Conservation (phyloP, 352 stramenopile species). For the Peronospora tabacina region DNA sequence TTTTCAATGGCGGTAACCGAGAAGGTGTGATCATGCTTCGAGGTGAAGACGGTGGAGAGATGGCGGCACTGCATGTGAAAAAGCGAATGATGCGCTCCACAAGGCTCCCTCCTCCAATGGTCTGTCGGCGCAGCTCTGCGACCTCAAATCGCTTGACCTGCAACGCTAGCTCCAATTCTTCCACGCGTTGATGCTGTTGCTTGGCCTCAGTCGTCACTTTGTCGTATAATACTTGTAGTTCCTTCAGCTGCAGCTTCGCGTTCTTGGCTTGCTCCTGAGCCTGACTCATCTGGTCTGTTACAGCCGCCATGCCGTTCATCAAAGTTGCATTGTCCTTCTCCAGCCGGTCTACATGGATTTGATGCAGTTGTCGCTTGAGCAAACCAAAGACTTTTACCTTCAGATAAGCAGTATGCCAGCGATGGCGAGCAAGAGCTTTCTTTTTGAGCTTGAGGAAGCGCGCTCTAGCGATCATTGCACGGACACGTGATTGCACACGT, state of each 20-base stretch:
- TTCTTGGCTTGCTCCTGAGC: slow-evolving; percentile 41
- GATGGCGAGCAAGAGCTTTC: slow-evolving; percentile 51
- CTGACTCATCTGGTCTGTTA: slow-evolving; percentile 33
- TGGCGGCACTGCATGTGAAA: slow-evolving; percentile 71
- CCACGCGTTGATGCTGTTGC: slow-evolving; percentile 52
- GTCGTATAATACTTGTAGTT: slow-evolving; percentile 49
- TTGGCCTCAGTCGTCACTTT: slow-evolving; percentile 44
- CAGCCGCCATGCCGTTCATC: slow-evolving; percentile 29
- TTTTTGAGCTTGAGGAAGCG: slow-evolving; percentile 58
- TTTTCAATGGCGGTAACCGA: slow-evolving; percentile 23
- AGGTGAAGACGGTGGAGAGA: slow-evolving; percentile 39
- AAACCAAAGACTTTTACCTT: slow-evolving; percentile 49
- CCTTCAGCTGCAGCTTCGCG: slow-evolving; percentile 44
- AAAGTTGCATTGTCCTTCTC: slow-evolving; percentile 61
- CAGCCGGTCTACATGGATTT: slow-evolving; percentile 65
- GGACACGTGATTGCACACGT: slow-evolving; percentile 56
- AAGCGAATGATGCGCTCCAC: slow-evolving; percentile 79
- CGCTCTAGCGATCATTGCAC: slow-evolving; percentile 56
- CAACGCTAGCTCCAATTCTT: slow-evolving; percentile 49
- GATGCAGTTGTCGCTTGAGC: slow-evolving; percentile 50
- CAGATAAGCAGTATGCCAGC: slow-evolving; percentile 58
- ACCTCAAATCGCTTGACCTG: slow-evolving; percentile 46
- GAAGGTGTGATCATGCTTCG: slow-evolving; percentile 26
- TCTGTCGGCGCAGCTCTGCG: slow-evolving; percentile 39
- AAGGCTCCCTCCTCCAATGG: slow-evolving; percentile 17